These are phyloP conservation scores for Ehretia macrophylla DNA, from an alignment of 257 asterid genomes.

Conservation along the genomic window DNA sequence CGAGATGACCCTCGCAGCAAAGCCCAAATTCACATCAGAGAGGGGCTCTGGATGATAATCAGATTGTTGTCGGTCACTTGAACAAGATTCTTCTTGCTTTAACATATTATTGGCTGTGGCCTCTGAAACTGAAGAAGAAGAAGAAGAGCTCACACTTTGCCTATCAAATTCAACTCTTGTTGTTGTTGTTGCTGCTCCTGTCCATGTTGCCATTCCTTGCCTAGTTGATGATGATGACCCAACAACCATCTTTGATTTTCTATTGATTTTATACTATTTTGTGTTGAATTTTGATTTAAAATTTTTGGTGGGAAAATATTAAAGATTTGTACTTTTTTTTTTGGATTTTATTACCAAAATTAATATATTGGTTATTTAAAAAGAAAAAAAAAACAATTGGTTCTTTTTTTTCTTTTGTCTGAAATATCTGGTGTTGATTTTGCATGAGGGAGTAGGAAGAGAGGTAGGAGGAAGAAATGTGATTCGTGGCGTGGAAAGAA, in stretches of 20 bases:
- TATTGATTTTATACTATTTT: background rate
- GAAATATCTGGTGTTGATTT: background rate
- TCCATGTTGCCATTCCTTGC: constrained; percentile 57
- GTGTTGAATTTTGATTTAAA: background rate
- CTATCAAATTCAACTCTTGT: constrained; percentile 40
- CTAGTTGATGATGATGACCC: constrained; percentile 48
- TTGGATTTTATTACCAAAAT: background rate
- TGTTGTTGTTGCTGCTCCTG: constrained; percentile 29
- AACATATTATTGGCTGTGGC: constrained; percentile 5
- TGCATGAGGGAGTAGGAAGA: constrained; percentile 7
- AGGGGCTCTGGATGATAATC: background rate
- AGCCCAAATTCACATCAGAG: constrained; percentile 49
- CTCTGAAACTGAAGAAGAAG: too few species aligned
- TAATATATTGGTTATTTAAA: background rate
- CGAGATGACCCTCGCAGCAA: constrained; percentile 61
- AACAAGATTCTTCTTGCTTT: constrained; percentile 4
- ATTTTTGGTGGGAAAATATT: background rate
- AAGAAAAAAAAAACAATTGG: too few species aligned
- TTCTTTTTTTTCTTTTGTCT: background rate
- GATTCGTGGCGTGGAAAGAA: constrained; percentile 1
- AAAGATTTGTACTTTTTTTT: background rate
- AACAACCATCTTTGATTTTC: constrained; percentile 33
- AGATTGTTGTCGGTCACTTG: background rate
- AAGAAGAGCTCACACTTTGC: background rate
- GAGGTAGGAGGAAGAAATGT: background rate